A percentile compares a stretch with the other conserved stretches of the same genome.
Conservation (phyloP, 306 rosid species). For the Herpetospermum pedunculosum region DNA sequence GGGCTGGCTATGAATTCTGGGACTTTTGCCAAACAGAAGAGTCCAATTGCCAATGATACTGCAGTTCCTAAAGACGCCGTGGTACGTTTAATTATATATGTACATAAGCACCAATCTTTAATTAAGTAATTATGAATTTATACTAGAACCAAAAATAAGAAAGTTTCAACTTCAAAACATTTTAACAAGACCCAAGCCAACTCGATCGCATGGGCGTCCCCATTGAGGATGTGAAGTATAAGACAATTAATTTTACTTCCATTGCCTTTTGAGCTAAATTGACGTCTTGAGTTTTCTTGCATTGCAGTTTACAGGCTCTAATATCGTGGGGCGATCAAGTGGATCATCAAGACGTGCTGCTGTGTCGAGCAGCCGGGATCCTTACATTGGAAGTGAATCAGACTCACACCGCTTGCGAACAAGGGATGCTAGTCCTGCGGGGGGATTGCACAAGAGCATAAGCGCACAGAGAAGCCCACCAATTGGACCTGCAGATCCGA, state of each 20-base stretch:
- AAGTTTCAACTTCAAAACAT: background rate
- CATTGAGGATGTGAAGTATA: background rate
- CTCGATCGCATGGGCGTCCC: too few species aligned
- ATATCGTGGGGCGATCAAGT: slow-evolving; percentile 54
- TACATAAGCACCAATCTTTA: too few species aligned
- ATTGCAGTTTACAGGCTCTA: slow-evolving; percentile 46
- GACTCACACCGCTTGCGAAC: slow-evolving; percentile 49
- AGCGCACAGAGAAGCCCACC: slow-evolving; percentile 71
- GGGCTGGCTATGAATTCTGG: slow-evolving; percentile 51
- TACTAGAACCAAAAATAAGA: background rate
- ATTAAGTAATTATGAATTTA: too few species aligned
- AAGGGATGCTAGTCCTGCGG: slow-evolving; percentile 64
- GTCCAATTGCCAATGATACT: slow-evolving; percentile 24
- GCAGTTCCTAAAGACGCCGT: slow-evolving; percentile 25
- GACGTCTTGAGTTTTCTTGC: background rate
- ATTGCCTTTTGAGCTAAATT: background rate
- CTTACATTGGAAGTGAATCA: slow-evolving; percentile 57
- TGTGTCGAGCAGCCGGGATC: slow-evolving; percentile 66
- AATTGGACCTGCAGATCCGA: slow-evolving; percentile 52
- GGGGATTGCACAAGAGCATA: slow-evolving; percentile 45
- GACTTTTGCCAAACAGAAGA: slow-evolving; percentile 33
- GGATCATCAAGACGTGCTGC: slow-evolving; percentile 86
- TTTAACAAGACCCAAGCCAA: too few species aligned
- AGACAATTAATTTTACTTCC: background rate
- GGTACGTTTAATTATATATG: slow-evolving; percentile 19